Percentiles rank a stretch among this genome's conserved stretches.
These are phyloP conservation scores for Fusarium penzigii DNA, from an alignment of 2,329 filamentous ascomycete genomes.

Conservation along the genomic window DNA sequence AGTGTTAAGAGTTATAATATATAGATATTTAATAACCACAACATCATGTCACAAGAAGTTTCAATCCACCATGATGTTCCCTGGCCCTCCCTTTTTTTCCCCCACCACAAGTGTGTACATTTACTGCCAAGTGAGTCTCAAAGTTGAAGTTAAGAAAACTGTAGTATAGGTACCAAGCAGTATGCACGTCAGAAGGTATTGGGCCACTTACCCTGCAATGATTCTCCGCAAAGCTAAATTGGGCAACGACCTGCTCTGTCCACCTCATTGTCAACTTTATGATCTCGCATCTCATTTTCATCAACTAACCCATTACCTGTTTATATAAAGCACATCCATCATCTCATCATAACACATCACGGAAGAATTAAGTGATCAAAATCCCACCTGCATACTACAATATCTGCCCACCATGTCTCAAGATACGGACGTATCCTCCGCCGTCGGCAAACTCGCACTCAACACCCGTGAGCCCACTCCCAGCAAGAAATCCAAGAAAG, in stretches of 20 bases:
- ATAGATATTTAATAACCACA: no score
- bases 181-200: no score
- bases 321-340: neutral
- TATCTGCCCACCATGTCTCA: constrained; percentile 18
- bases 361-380: no score
- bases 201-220: neutral
- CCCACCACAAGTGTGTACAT: no score
- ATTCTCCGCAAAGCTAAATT: neutral
- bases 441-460: constrained; percentile 36
- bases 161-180: no score
- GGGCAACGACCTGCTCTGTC: neutral
- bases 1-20: no score
- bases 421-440: constrained; percentile 30
- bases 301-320: neutral
- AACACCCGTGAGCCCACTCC: constrained; percentile 23
- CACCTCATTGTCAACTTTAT: neutral
- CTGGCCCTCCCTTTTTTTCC: no score
- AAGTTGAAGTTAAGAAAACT: no score
- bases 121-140: no score
- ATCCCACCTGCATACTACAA: no score
- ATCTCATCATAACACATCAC: neutral
- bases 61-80: no score
- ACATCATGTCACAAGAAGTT: no score
- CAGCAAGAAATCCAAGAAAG: constrained; percentile 31
- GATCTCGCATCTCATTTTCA: neutral